Percentiles rank a stretch among this genome's conserved stretches.
Conservation (phyloP, 208 protist genomes). For the Angomonas deanei region DNA sequence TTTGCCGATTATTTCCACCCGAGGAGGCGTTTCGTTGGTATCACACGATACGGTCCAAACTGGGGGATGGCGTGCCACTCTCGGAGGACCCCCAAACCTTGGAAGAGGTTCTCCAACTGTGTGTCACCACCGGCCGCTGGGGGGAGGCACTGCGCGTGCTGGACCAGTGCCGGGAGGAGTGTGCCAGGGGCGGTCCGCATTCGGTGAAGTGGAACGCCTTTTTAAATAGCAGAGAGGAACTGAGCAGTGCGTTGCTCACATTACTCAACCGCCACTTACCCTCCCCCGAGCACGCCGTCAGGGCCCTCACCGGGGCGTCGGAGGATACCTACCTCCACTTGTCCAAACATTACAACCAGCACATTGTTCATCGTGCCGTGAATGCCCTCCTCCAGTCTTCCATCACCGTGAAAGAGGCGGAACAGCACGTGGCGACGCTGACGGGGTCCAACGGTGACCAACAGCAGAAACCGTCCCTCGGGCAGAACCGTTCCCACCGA, state of each 20-base stretch:
- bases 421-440: background rate
- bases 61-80: constrained; percentile 14
- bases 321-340: background rate
- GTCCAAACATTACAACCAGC: constrained; percentile 45
- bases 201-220: background rate
- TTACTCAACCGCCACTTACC: no score
- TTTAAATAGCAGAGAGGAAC: background rate
- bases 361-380: constrained; percentile 37
- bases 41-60: background rate
- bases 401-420: constrained; percentile 20
- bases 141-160: constrained; percentile 36
- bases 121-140: constrained; percentile 46
- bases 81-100: constrained; percentile 20
- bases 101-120: constrained; percentile 25
- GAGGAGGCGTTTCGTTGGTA: background rate
- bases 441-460: background rate
- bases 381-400: constrained; percentile 38
- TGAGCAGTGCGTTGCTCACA: no score
- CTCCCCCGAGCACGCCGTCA: no score
- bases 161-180: background rate
- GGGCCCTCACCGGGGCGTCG: background rate
- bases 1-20: no score
- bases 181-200: background rate
- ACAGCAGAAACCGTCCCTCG: background rate
- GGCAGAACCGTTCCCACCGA: background rate